These are phyloP conservation scores for Blastobotrys aristatus DNA, from an alignment of 1,139 yeast genomes.

Conservation along the genomic window DNA sequence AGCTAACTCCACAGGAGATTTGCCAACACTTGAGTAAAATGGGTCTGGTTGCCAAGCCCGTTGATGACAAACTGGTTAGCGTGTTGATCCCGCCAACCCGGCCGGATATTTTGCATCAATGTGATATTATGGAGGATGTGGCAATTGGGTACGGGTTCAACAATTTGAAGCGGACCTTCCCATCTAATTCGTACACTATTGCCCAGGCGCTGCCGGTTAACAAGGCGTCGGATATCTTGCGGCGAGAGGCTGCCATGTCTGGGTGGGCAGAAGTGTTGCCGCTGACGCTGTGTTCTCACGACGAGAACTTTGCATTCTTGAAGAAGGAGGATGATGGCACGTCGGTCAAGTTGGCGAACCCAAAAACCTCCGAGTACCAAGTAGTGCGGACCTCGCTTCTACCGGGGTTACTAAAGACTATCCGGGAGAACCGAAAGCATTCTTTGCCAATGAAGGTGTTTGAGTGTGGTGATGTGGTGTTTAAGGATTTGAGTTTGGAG, in stretches of 20 bases:
- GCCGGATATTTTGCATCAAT: constrained; percentile 92
- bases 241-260: constrained; percentile 88
- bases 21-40: constrained; percentile 65
- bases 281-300: constrained; percentile 90
- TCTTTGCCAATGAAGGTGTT: constrained; percentile 91
- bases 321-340: constrained; percentile 67
- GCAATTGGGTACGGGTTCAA: constrained; percentile 96
- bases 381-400: constrained; percentile 92
- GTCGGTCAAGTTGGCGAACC: constrained; percentile 91
- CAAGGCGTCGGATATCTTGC: constrained; percentile 83
- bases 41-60: constrained; percentile 65
- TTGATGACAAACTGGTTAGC: constrained; percentile 50
- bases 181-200: constrained; percentile 71
- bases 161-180: constrained; percentile 77
- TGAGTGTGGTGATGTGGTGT: constrained; percentile 91
- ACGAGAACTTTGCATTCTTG: constrained; percentile 88
- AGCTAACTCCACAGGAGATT: constrained; percentile 64
- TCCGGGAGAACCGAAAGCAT: constrained; percentile 94
- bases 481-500: constrained; percentile 74
- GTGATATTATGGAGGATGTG: constrained; percentile 98
- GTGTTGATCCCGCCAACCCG: constrained; percentile 88
- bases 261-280: constrained; percentile 98
- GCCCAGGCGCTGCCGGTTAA: constrained; percentile 89
- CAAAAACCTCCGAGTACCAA: constrained; percentile 94
- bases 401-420: constrained; percentile 93